Evolutionary conservation across 1,284 basidiomycete genomes (phyloP).

Genomic region (Singerocomus inundabilis): DNA sequence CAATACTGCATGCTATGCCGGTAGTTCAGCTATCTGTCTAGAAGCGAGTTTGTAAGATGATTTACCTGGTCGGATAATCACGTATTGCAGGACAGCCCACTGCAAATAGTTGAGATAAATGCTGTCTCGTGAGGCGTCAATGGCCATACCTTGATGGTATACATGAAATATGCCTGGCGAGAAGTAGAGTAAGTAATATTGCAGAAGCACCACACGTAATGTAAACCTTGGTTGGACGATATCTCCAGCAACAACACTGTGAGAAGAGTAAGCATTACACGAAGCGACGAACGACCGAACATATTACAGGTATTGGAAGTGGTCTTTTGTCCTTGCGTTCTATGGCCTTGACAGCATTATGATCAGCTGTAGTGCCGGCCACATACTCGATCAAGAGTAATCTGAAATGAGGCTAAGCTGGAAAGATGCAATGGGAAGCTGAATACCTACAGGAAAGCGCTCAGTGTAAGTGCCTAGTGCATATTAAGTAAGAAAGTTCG

Average conservation of each 20-base stretch:
- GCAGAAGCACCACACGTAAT: background rate
- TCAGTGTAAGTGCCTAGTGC: conserved; percentile 67
- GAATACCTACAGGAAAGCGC: conserved; percentile 68
- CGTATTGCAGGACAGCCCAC: conserved; percentile 85
- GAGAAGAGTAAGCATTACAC: background rate
- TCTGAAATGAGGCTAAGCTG: conserved; percentile 36
- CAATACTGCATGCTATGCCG: conserved; percentile 48
- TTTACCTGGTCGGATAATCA: conserved; percentile 71
- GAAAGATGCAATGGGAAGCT: conserved; percentile 19
- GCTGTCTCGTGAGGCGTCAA: background rate
- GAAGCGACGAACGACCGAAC: background rate
- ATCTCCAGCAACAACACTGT: conserved; percentile 74
- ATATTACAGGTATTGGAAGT: conserved; percentile 66
- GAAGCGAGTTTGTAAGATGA: conserved; percentile 12
- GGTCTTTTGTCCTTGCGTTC: conserved; percentile 76
- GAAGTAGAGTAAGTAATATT: conserved; percentile 2
- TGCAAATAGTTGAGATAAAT: conserved; percentile 26
- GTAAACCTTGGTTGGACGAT: conserved; percentile 72
- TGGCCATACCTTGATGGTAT: conserved; percentile 69
- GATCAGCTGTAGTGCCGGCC: conserved; percentile 60
- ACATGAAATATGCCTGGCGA: conserved; percentile 78
- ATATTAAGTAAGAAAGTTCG: conserved; percentile 32
- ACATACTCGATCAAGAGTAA: conserved; percentile 85
- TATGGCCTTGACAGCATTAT: conserved; percentile 65
- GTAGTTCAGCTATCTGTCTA: conserved; percentile 28